Conservation (phyloP, 2,329 filamentous ascomycete species). For the Claviceps maximensis region DNA sequence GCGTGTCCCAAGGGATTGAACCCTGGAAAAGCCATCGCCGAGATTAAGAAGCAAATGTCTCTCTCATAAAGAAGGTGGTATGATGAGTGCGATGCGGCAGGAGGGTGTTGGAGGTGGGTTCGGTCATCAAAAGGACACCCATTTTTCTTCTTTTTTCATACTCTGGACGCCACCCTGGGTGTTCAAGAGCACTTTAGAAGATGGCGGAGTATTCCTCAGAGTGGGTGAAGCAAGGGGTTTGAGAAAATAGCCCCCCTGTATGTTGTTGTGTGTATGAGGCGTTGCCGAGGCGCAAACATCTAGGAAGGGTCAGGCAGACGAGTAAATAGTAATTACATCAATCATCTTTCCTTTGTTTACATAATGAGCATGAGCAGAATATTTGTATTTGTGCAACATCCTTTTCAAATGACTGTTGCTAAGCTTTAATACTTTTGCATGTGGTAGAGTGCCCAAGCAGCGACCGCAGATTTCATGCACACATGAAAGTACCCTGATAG, state of each 20-base stretch:
- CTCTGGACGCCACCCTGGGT: not conserved
- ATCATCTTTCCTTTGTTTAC: constrained; percentile 4
- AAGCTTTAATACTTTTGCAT: too few species aligned
- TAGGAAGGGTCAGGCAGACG: constrained; percentile 3
- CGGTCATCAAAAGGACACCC: not conserved
- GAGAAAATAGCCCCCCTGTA: not conserved
- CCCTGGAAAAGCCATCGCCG: constrained; percentile 84
- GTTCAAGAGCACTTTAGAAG: not conserved
- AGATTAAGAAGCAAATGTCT: constrained; percentile 97
- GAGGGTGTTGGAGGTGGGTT: not conserved
- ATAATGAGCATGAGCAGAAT: not conserved
- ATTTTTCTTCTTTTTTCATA: not conserved
- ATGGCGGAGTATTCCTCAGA: not conserved
- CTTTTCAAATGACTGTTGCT: too few species aligned
- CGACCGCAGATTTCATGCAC: too few species aligned
- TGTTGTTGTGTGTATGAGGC: constrained; percentile 3
- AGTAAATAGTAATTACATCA: constrained; percentile 4
- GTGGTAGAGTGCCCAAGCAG: too few species aligned
- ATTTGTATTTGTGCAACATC: not conserved
- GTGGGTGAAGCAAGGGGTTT: not conserved
- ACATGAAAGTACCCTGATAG: too few species aligned
- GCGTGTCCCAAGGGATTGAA: constrained; percentile 98
- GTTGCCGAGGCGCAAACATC: constrained; percentile 7
- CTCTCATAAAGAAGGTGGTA: constrained; percentile 15
- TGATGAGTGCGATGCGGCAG: not conserved